Evolutionary conservation across 78 protist genomes (phyloP).

Genomic region (Dictyostelium capitatum): DNA sequence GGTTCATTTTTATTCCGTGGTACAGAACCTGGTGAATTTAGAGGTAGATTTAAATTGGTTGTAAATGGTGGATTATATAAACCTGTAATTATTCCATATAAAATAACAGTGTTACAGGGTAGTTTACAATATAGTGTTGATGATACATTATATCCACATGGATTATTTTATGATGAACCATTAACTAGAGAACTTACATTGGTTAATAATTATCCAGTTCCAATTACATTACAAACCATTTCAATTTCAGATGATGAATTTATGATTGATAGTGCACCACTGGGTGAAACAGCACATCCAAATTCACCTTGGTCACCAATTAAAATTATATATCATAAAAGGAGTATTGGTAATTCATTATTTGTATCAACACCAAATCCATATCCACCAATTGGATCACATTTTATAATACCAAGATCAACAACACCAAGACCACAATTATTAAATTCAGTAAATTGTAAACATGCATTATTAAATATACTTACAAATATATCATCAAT

Average conservation of each 20-base stretch:
- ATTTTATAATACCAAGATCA: too few relatives aligned
- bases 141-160: slow-evolving; percentile 39
- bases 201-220: slow-evolving; percentile 31
- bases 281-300: slow-evolving; percentile 7
- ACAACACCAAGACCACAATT: too few relatives aligned
- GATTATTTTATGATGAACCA: neutral
- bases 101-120: slow-evolving; percentile 7
- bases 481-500: slow-evolving; percentile 35
- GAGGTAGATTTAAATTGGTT: slow-evolving; percentile 18
- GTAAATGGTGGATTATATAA: slow-evolving; percentile 1
- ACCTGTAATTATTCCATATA: slow-evolving; percentile 33
- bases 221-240: slow-evolving; percentile 26
- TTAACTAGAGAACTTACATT: neutral
- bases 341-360: neutral
- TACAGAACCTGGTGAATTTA: slow-evolving; percentile 20
- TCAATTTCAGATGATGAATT: slow-evolving; percentile 32
- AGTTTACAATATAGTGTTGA: slow-evolving; percentile 11
- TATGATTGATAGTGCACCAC: slow-evolving; percentile 20
- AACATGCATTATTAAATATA: slow-evolving; percentile 21
- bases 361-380: neutral
- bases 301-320: slow-evolving; percentile 23
- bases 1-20: slow-evolving; percentile 44
- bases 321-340: neutral
- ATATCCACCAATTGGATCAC: too few relatives aligned
- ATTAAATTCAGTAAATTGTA: neutral